Evolutionary conservation across 805 yeast species (phyloP).

Genomic region (Saccharomycopsis javanensis): DNA sequence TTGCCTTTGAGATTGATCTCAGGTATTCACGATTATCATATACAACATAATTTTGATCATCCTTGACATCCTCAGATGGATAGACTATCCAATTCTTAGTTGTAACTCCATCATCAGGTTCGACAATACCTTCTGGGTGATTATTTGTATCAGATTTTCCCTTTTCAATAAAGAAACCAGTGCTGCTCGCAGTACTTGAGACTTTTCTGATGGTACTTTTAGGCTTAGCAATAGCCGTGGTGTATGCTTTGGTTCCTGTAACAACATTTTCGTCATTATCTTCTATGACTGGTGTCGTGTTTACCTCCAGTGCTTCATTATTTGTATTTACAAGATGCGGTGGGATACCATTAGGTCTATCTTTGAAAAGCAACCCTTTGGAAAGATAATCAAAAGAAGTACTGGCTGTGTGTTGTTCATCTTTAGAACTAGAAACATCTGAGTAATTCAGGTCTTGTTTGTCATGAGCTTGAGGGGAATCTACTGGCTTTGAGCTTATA

Average conservation of each 20-base stretch:
- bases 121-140: not conserved
- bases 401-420: not conserved
- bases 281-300: not conserved
- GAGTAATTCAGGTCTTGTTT: not conserved
- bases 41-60: not conserved
- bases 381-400: not conserved
- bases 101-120: not conserved
- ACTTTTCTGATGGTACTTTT: not conserved
- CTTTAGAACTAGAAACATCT: not conserved
- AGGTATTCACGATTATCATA: not conserved
- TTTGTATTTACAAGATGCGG: conserved; percentile 8
- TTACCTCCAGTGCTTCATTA: not conserved
- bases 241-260: not conserved
- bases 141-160: not conserved
- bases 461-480: not conserved
- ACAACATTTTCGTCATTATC: not conserved
- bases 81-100: not conserved
- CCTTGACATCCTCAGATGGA: not conserved
- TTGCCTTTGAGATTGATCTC: not conserved
- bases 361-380: conserved; percentile 4
- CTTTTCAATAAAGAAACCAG: not conserved
- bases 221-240: not conserved
- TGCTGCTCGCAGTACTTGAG: not conserved
- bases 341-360: conserved; percentile 11
- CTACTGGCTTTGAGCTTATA: conserved; percentile 34